These are phyloP conservation scores for Fusarium luffae DNA, from an alignment of 2,329 filamentous ascomycete species.

Conservation along the genomic window DNA sequence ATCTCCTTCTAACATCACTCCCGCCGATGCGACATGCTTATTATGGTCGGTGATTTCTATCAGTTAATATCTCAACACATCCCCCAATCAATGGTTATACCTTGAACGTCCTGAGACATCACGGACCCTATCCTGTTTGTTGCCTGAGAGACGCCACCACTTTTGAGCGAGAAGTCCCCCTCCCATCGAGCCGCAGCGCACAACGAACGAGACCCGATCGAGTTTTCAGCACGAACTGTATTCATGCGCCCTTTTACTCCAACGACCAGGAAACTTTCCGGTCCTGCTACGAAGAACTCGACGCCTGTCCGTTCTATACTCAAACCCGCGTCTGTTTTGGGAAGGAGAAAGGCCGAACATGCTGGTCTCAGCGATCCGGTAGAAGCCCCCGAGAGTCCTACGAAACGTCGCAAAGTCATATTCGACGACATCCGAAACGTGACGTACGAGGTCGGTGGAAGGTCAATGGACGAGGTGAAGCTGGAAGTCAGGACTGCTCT, in stretches of 20 bases:
- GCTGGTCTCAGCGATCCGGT: conserved; percentile 55
- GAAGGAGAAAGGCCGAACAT: conserved; percentile 58
- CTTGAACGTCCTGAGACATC: conserved; percentile 27
- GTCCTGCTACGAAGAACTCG: conserved; percentile 49
- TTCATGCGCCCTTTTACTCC: conserved; percentile 50
- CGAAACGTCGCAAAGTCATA: conserved; percentile 67
- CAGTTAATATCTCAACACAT: conserved; percentile 37
- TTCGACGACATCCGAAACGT: conserved; percentile 69
- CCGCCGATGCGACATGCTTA: conserved; percentile 35
- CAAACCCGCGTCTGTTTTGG: conserved; percentile 59
- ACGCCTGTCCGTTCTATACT: conserved; percentile 66
- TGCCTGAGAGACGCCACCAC: conserved; percentile 45
- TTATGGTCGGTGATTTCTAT: conserved; percentile 43
- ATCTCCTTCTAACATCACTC: conserved; percentile 10
- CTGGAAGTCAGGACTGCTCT: conserved; percentile 65
- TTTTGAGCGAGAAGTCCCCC: conserved; percentile 12
- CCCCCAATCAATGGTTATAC: conserved; percentile 41
- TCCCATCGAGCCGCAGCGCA: conserved; percentile 13
- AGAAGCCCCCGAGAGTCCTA: conserved; percentile 56
- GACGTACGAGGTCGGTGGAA: conserved; percentile 64
- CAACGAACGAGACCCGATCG: conserved; percentile 22
- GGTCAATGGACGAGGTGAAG: conserved; percentile 67
- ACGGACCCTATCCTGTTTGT: conserved; percentile 27
- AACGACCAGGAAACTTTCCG: conserved; percentile 49
- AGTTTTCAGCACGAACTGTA: conserved; percentile 18